Evolutionary conservation across 139 green algal genomes (phyloP), one percentile per base, ranked within the genome.

Genomic region (Volvox africanus): DNA sequence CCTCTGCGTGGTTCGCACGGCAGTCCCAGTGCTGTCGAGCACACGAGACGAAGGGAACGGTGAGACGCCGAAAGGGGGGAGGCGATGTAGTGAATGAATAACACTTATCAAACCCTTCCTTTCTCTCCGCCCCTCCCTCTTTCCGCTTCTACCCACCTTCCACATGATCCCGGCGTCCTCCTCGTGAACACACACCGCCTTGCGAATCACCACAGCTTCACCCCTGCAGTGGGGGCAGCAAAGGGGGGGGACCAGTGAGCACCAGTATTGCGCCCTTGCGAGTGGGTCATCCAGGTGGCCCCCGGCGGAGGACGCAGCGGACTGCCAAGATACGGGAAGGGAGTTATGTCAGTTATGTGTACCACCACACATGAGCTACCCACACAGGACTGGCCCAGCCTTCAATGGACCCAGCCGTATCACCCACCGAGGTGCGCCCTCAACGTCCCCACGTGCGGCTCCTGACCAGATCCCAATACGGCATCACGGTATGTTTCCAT

Each of bases 131-230:
- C 19, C 20, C 78, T 24, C 20, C 62, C 35, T 35, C 78, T 44
- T 33, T 36, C 30, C 71, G 5, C 36, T 11, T 44, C 5, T 44
- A 18, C 78, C 11, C 78, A 89, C 85, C 95, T 99, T 99, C 97
- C 97, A 99, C 87, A 97, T 91, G 28, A 98, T 92, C 36, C 97
- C 97, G 14, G 93, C 83, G 89, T 99, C 97, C 95, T 99, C 97
- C 94, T 99, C 97, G 85, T 99, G 97, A 92, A 99, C 94, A 95
- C 97, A 99, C 24, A 99, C 87, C 0, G 94, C 95, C 77, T 98
- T 98, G 75, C 93, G 91, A 26, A 99, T 95, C 30, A 94, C 90
- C 75, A 96, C 83, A 1, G 95, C 81, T 82, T 95, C 94, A 18
- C 94, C 95, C 77, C 89, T 83, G 85, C 30, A 92, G 88, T 24